A percentile compares a stretch with the other conserved stretches of the same genome.
Evolutionary conservation across 2,329 filamentous ascomycete genomes (phyloP).

Genomic region (Alternaria rosae): DNA sequence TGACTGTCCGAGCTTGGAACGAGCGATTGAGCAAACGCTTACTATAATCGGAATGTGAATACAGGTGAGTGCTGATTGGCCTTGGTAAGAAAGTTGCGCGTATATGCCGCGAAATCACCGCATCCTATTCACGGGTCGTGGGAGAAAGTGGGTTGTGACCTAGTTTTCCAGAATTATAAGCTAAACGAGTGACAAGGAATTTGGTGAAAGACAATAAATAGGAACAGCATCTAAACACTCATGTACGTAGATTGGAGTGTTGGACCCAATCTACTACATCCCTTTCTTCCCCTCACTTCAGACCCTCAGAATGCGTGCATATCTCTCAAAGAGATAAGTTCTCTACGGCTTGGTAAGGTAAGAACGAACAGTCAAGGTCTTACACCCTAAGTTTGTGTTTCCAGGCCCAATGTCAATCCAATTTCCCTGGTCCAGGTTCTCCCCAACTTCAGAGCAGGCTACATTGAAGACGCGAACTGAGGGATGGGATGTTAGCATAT

Average conservation of each 20-base stretch:
- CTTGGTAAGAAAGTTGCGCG: not conserved
- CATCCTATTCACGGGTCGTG: not conserved
- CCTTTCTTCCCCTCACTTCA: not conserved
- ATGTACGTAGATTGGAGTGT: not conserved
- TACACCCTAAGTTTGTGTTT: not conserved
- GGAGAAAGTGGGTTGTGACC: not conserved
- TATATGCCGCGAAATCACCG: not conserved
- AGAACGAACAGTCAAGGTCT: not conserved
- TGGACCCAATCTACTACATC: not conserved
- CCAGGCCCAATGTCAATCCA: not conserved
- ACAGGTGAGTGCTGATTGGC: not conserved
- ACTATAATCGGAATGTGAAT: not conserved
- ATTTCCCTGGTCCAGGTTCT: not conserved
- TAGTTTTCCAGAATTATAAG: not conserved
- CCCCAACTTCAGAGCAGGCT: not conserved
- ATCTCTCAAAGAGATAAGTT: not conserved
- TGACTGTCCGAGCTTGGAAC: not conserved
- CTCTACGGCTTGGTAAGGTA: not conserved
- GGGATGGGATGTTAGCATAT: not conserved
- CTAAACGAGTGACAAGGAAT: not conserved
- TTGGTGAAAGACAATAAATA: not conserved
- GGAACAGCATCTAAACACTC: not conserved
- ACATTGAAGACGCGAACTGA: not conserved
- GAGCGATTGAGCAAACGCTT: not conserved
- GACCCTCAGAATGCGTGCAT: not conserved